Base-by-base conservation (phyloP, 1,139 yeast species). In the Saccharomyces hybrid region DNA sequence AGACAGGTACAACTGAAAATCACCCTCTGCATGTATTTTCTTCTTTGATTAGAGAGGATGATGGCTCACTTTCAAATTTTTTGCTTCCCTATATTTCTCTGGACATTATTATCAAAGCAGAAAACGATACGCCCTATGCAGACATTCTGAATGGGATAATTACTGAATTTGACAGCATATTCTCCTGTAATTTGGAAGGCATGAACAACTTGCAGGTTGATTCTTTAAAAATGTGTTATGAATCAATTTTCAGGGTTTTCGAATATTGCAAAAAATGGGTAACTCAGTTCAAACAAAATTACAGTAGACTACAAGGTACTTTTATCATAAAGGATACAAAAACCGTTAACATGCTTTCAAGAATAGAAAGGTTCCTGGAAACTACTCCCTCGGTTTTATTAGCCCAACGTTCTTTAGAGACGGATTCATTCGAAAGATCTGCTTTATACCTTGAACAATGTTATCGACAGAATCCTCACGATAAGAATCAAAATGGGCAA, bases 201-300 rank as follows among this genome's bases (percentile, higher is more conserved):
- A 68, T 76, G 5, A 77, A 80, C 16, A 81, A 83, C 29, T 82
- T 81, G 49, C 75, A 74, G 56, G 71, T 78, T 21, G 90, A 85
- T 60, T 81, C 79, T 57, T 65, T 85, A 55, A 81, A 82, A 60
- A 75, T 81, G 52, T 84, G 89, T 59, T 85, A 83, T 63, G 86
- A 86, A 58, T 76, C 89, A 0, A 79, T 91, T 0, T 88, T 93
- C 64, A 81, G 83, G 34, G 82, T 91, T 2, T 73, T 91, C 44
- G 99, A 95, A 64, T 90, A 91, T 65, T 80, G 91, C 57, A 82
- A 84, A 58, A 88, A 87, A 60, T 90, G 97, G 96, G 67, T 76
- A 7, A 75, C 78, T 4, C 67, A 74, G 31, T 68, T 62, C 55
- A 68, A 63, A 38, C 66, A 64, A 50, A 62, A 60, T 24, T 63